A percentile compares a stretch with the other conserved stretches of the same genome.
phyloP scores from a whole-genome alignment of 176 grass and related monocot genomes.

The Themeda triandra region DNA sequence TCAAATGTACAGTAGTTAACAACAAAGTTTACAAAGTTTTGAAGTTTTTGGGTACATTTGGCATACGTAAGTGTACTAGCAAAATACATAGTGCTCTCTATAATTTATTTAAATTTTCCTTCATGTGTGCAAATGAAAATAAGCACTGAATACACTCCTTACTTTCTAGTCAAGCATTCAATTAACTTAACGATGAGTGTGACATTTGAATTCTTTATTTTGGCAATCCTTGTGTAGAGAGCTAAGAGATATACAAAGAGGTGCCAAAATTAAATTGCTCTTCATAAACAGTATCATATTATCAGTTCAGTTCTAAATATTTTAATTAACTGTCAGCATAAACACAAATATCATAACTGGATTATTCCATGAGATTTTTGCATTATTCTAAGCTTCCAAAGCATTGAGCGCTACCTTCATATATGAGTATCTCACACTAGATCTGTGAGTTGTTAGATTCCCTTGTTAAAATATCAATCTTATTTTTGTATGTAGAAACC shows the following conservation, averaged over 20 bases:
- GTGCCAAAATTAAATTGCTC: not conserved
- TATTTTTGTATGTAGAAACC: not conserved
- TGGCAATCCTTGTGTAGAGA: not conserved
- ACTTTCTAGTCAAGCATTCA: not conserved
- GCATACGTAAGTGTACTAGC: constrained; percentile 11
- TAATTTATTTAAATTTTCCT: not conserved
- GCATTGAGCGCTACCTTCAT: not conserved
- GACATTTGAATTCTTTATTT: not conserved
- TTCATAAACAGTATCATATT: not conserved
- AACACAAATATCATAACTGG: not conserved
- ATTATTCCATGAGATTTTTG: not conserved
- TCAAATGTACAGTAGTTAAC: not conserved
- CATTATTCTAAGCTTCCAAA: not conserved
- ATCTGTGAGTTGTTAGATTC: not conserved
- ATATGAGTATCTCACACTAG: not conserved
- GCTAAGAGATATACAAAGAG: not conserved
- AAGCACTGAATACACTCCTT: not conserved
- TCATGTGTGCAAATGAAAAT: not conserved
- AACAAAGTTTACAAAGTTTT: not conserved
- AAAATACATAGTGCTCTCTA: not conserved
- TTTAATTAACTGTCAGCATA: not conserved
- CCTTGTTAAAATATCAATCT: not conserved
- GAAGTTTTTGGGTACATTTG: constrained; percentile 7
- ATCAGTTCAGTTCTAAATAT: not conserved
- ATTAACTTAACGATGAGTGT: not conserved